Conservation (phyloP, 768 basidiomycete genomes). For the Boletus edulis region DNA sequence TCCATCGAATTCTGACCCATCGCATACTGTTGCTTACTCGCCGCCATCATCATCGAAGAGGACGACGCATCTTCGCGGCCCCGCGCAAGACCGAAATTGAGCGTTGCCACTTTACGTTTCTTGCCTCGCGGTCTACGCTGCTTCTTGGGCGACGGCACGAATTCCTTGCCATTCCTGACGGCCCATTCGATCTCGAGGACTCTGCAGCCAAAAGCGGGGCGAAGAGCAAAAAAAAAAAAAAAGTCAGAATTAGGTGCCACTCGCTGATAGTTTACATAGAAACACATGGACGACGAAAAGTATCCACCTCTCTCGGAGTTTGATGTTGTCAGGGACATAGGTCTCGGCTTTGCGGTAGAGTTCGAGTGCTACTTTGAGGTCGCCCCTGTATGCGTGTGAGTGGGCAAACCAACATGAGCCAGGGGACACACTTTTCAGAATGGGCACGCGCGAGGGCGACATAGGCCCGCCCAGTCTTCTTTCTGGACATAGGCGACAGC, state of each 20-base stretch:
- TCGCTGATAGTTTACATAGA: constrained; percentile 49
- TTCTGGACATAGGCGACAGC: constrained; percentile 70
- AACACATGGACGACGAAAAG: constrained; percentile 67
- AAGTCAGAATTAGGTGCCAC: constrained; percentile 40
- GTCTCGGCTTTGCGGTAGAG: constrained; percentile 79
- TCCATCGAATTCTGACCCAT: constrained; percentile 31
- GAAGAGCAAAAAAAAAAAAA: constrained; percentile 16
- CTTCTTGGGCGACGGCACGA: constrained; percentile 55
- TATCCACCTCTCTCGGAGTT: constrained; percentile 86
- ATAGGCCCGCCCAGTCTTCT: constrained; percentile 81
- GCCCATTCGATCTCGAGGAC: constrained; percentile 84
- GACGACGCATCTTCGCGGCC: constrained; percentile 10
- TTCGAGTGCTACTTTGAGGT: constrained; percentile 75
- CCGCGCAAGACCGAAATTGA: constrained; percentile 8
- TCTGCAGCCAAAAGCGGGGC: constrained; percentile 34
- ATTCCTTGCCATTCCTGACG: constrained; percentile 58
- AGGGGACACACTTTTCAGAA: constrained; percentile 63
- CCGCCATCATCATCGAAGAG: constrained; percentile 7
- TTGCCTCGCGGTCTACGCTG: constrained; percentile 33
- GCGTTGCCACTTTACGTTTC: constrained; percentile 30
- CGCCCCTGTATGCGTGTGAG: constrained; percentile 48
- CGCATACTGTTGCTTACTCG: constrained; percentile 3
- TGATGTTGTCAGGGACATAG: constrained; percentile 84
- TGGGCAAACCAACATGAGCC: background rate
- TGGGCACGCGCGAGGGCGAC: constrained; percentile 80